Base-by-base conservation (phyloP, 108 stramenopile species). In the Aurantiochytrium sp. region DNA sequence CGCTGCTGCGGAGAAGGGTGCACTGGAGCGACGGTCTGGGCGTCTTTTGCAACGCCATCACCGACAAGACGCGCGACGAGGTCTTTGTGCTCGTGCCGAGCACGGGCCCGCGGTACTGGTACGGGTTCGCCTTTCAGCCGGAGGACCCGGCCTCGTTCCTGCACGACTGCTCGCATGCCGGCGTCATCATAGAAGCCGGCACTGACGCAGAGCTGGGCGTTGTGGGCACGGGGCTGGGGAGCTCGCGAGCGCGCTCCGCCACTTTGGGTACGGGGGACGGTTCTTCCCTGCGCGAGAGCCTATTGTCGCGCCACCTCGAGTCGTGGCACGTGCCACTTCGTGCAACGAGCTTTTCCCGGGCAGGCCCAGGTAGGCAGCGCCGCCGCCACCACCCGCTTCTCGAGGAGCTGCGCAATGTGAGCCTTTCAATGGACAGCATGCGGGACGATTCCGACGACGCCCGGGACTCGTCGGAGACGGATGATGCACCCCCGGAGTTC, bases 161-260 rank as follows among this genome's bases (percentile, higher is more conserved):
- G 39, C 45, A 81, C 30, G 73, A 81, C 73, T 81, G 73, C 73
- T 48, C 42, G 73, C 73, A 81, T 24, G 73, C 73, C 6, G 73
- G 73, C 1, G 45, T 81, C 6, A 24, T 81, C 30, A 81, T 81
- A 6, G 73, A 41, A 48, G 73, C 10, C 3, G 73, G 45, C 10
- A 15, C 42, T 48, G 73, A 81, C 34, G 59, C 59, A 34, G 59
- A 65, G 34, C 27, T 65, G 1, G 59, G 59, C 27, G 59, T 65
- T 15, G 59, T 65, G 59, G 2, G 10, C 8, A 15, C 50, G 50
- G 17, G 50, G 15, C 15, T 17, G 17, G 50, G 15, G 50, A 8
- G 50, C 8, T 52, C 50, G 0, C 50, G 50, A 17, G 8, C 50
- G 0, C 50, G 50, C 8, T 52, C 50, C 17, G 50, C 50, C 50